Evolutionary conservation across 163 green algal genomes (phyloP).

Genomic region (Prototheca wickerhamii): DNA sequence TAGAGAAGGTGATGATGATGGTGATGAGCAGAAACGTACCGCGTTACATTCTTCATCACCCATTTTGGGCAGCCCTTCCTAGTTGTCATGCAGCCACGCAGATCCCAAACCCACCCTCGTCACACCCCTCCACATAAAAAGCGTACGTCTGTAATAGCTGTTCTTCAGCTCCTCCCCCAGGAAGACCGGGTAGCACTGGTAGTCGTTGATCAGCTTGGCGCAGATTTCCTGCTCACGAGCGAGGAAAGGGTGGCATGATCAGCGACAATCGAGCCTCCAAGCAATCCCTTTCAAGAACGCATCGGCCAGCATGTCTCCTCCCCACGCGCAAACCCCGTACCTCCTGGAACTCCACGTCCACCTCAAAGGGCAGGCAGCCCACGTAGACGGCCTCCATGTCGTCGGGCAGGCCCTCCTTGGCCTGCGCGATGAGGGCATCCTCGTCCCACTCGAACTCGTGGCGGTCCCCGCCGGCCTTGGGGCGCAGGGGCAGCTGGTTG

Average conservation of each 20-base stretch:
- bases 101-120: neutral
- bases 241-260: neutral
- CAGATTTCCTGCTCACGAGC: slow-evolving; percentile 31
- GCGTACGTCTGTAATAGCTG: slow-evolving; percentile 81
- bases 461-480: slow-evolving; percentile 19
- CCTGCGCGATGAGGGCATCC: slow-evolving; percentile 86
- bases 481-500: slow-evolving; percentile 73
- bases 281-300: no score
- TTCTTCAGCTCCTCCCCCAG: slow-evolving; percentile 71
- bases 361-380: slow-evolving; percentile 73
- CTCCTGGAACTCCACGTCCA: slow-evolving; percentile 68
- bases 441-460: slow-evolving; percentile 92
- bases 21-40: no score
- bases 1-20: neutral
- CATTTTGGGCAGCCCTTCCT: neutral
- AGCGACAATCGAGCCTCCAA: neutral
- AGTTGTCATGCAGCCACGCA: no score
- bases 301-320: no score
- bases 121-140: neutral
- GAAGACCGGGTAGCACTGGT: slow-evolving; percentile 85
- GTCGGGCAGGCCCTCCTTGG: slow-evolving; percentile 61
- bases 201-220: slow-evolving; percentile 36
- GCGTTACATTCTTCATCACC: no score
- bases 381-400: slow-evolving; percentile 84
- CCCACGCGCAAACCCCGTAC: slow-evolving; percentile 27